A percentile compares a stretch with the other conserved stretches of the same genome.
Evolutionary conservation across 495 filamentous ascomycete species (phyloP).

Genomic region (Penicillium cinerascens): DNA sequence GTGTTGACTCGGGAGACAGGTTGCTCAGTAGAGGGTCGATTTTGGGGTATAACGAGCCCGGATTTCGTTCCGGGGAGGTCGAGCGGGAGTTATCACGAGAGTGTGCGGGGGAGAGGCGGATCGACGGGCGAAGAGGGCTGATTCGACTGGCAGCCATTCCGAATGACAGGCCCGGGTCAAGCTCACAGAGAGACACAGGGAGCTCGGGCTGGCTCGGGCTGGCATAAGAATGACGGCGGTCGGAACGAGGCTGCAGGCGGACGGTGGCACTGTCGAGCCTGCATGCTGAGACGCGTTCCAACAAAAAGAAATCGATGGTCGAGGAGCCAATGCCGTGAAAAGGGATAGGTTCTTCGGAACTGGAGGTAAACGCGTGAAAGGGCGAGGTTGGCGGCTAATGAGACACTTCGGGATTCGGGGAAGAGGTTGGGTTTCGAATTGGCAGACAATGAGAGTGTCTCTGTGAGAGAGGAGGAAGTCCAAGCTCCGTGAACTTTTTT

Average conservation of each 20-base stretch:
- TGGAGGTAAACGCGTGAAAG: background rate
- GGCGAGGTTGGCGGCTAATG: conserved; percentile 8
- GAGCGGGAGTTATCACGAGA: conserved; percentile 25
- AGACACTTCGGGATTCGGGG: background rate
- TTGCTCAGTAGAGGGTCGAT: conserved; percentile 52
- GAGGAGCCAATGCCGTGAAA: background rate
- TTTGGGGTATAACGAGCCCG: conserved; percentile 27
- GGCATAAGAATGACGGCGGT: conserved; percentile 21
- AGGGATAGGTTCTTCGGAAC: background rate
- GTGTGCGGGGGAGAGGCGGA: conserved; percentile 28
- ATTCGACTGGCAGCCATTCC: conserved; percentile 37
- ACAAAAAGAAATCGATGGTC: background rate
- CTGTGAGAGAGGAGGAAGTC: background rate
- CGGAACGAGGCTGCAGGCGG: conserved; percentile 19
- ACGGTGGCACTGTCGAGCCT: conserved; percentile 27
- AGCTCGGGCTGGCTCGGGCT: conserved; percentile 13
- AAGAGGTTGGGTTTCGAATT: background rate
- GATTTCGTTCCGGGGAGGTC: conserved; percentile 25
- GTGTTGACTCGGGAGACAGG: conserved; percentile 53
- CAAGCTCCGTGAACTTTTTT: background rate
- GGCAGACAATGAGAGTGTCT: background rate
- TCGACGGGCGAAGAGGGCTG: conserved; percentile 25
- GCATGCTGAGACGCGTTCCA: conserved; percentile 28
- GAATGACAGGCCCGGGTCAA: conserved; percentile 14
- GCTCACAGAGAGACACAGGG: conserved; percentile 13